phyloP scores from a whole-genome alignment of 345 rosid genomes.

The Eutrema yunnanense region DNA sequence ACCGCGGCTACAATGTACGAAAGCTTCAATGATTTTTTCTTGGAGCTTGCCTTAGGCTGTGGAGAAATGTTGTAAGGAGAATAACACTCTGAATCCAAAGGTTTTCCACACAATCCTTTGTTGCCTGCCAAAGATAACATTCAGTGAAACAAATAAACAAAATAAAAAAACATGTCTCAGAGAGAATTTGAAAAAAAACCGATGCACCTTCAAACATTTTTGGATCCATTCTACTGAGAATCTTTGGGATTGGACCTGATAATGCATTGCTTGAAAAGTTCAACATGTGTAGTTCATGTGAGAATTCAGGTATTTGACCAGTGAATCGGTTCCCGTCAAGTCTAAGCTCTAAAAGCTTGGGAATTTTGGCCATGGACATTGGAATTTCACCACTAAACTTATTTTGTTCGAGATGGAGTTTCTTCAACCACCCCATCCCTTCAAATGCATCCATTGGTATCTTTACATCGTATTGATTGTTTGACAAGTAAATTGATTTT shows the following conservation, averaged over 20 bases:
- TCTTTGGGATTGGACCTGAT: slow-evolving; percentile 53
- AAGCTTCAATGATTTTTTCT: background rate
- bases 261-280: slow-evolving; percentile 55
- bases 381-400: slow-evolving; percentile 60
- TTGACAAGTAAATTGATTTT: slow-evolving; percentile 55
- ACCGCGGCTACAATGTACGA: slow-evolving; percentile 22
- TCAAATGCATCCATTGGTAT: slow-evolving; percentile 50
- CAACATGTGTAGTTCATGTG: slow-evolving; percentile 23
- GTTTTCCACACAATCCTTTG: slow-evolving; percentile 59
- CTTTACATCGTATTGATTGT: slow-evolving; percentile 51
- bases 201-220: slow-evolving; percentile 46
- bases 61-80: slow-evolving; percentile 1
- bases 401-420: slow-evolving; percentile 49
- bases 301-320: slow-evolving; percentile 55
- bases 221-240: slow-evolving; percentile 31
- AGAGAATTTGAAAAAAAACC: background rate
- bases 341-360: slow-evolving; percentile 51
- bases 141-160: background rate
- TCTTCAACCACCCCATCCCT: slow-evolving; percentile 59
- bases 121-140: slow-evolving; percentile 44
- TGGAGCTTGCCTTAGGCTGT: background rate
- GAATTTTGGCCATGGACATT: slow-evolving; percentile 37
- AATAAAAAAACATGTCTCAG: too few species aligned
- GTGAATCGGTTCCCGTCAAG: slow-evolving; percentile 60
- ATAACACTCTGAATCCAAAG: slow-evolving; percentile 32